Percentiles rank a stretch among this genome's conserved stretches.
Evolutionary conservation across 208 protist species (phyloP).

Genomic region (Leishmania aethiopica): DNA sequence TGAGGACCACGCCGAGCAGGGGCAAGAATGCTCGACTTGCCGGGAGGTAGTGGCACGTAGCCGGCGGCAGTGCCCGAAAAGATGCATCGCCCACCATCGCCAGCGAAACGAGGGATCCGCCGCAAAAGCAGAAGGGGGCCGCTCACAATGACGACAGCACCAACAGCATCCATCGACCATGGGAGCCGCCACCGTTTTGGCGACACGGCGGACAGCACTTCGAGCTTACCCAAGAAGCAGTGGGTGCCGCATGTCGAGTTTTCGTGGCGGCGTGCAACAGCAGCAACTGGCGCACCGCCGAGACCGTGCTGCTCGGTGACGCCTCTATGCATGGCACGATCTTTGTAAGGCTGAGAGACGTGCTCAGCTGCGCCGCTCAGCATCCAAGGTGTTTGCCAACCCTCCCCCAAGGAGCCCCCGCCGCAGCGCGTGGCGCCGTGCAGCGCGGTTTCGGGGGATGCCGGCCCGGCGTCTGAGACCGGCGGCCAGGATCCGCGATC

Average conservation of each 20-base stretch:
- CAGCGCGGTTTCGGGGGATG: too few species aligned
- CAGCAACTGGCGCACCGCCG: slow-evolving; percentile 34
- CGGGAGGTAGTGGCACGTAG: too few species aligned
- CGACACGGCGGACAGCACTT: slow-evolving; percentile 60
- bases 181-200: slow-evolving; percentile 7
- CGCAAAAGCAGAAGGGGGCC: too few species aligned
- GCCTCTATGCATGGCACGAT: slow-evolving; percentile 57
- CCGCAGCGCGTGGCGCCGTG: too few species aligned
- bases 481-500: too few species aligned
- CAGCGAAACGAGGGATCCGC: too few species aligned
- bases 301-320: slow-evolving; percentile 39
- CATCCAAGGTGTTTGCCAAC: too few species aligned
- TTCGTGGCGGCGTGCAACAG: slow-evolving; percentile 42
- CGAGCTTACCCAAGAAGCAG: slow-evolving; percentile 54
- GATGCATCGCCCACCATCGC: too few species aligned
- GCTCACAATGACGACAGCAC: not conserved
- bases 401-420: too few species aligned
- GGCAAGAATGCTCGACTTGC: slow-evolving; percentile 39
- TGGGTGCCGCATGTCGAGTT: slow-evolving; percentile 43
- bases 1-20: slow-evolving; percentile 63
- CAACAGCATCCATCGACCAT: slow-evolving; percentile 36
- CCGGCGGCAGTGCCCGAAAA: too few species aligned
- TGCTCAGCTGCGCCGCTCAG: too few species aligned
- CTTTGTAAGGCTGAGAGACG: slow-evolving; percentile 20
- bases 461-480: not conserved